Evolutionary conservation across 2,329 filamentous ascomycete genomes (phyloP).

Genomic region (Trichoderma sp.): DNA sequence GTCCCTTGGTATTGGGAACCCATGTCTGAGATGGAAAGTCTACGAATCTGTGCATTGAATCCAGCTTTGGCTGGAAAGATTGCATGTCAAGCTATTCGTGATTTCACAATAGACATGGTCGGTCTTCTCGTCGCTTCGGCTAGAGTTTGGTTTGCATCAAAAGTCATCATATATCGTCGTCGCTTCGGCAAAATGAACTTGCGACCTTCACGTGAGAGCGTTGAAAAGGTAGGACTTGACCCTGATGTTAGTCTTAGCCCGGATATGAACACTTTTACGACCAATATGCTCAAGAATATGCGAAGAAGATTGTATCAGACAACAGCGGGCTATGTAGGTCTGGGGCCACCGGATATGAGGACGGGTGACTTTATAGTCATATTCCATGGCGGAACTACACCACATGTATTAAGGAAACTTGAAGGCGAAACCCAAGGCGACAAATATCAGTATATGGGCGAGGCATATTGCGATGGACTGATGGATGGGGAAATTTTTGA

Average conservation of each 20-base stretch:
- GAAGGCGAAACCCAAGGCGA: neutral
- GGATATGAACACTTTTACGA: constrained; percentile 21
- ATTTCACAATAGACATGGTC: constrained; percentile 22
- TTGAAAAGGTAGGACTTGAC: constrained; percentile 23
- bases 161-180: constrained; percentile 12
- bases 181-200: constrained; percentile 19
- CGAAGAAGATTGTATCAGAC: constrained; percentile 31
- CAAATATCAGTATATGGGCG: constrained; percentile 32
- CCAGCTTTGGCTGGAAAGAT: constrained; percentile 20
- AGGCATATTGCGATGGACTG: constrained; percentile 36
- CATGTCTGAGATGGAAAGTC: constrained; percentile 21
- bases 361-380: constrained; percentile 31
- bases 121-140: constrained; percentile 22
- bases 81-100: constrained; percentile 15
- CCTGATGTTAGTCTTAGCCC: neutral
- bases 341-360: constrained; percentile 28
- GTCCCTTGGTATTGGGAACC: constrained; percentile 30
- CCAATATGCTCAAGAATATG: constrained; percentile 24
- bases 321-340: constrained; percentile 30
- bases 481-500: constrained; percentile 34
- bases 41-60: constrained; percentile 23
- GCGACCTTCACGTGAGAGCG: neutral
- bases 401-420: constrained; percentile 28
- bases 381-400: constrained; percentile 31
- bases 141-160: neutral